Evolutionary conservation across 2,329 filamentous ascomycete genomes (phyloP), one percentile per base, ranked within the genome.

Genomic region (Paecilomyces variotii): DNA sequence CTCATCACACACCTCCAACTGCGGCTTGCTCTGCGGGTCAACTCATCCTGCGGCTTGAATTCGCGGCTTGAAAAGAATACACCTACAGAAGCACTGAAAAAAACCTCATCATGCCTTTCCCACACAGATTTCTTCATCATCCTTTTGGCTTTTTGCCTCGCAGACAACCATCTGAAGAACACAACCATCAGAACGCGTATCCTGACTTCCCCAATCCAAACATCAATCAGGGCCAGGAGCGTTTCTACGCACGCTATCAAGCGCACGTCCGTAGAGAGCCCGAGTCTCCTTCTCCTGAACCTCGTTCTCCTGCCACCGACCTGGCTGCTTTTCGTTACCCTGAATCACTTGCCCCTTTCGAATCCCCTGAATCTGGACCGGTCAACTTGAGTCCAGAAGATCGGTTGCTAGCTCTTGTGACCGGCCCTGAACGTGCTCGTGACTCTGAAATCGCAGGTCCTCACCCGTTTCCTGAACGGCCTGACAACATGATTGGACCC

Each of bases 401-500:
- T 4, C 14, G n/a, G n/a, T 14, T 45, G 5, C 39, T 19, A 19
- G 39, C 39, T 45, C 39, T 45, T 19, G 14, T 19, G 7, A 45
- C 14, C 3, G 39, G 19, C 14, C n/a, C 39, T 45, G 14, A 45
- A 7, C 14, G n/a, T 45, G 12, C 14, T 45, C 39, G 35, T 12
- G 5, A 9, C 24, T 28, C 26, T 26, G 24, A 28, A 32, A 12
- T 4, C n/a, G 26, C 27, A 24, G 25, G 30, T 35, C 12, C 12
- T 50, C 53, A 49, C 39, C 28, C 25, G 27, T 24, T 14, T 53
- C 51, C 12, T n/a, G 51, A 5, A 30, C 19, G 24, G 9, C 28
- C 32, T 19, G 24, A 61, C 53, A 53, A 65, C 56, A 68, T 65
- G 62, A 57, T 57, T 27, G 61, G 63, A 12, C 56, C 57, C 54